Evolutionary conservation across 306 rosid species (phyloP).

Genomic region (Quercus cerris): DNA sequence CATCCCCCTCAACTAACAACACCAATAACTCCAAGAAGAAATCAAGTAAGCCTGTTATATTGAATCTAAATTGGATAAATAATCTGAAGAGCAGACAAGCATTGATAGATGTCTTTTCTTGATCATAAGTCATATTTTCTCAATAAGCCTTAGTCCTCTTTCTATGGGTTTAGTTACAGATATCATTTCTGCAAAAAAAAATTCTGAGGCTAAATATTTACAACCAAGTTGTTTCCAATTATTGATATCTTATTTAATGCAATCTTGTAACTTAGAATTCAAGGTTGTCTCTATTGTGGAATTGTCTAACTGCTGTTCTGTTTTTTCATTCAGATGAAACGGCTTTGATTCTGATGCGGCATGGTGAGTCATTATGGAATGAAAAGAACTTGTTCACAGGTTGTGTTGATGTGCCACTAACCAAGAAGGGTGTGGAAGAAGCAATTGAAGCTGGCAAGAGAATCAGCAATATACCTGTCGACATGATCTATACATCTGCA

Average conservation of each 20-base stretch:
- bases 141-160: not conserved
- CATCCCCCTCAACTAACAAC: constrained; percentile 55
- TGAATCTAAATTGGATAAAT: not conserved
- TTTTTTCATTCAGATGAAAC: constrained; percentile 68
- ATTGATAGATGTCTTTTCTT: not conserved
- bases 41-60: constrained; percentile 51
- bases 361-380: constrained; percentile 95
- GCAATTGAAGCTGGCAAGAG: constrained; percentile 99
- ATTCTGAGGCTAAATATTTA: not conserved
- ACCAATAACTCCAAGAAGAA: constrained; percentile 57
- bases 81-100: not conserved
- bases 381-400: constrained; percentile 98
- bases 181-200: not conserved
- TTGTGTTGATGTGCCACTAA: constrained; percentile 96
- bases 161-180: not conserved
- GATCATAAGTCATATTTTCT: not conserved
- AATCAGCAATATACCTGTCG: constrained; percentile 92
- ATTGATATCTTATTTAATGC: not conserved
- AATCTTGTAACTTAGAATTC: not conserved
- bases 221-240: not conserved
- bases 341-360: constrained; percentile 87
- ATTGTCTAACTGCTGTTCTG: constrained; percentile 11
- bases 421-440: constrained; percentile 92
- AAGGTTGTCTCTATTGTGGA: constrained; percentile 11
- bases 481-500: constrained; percentile 88